These are phyloP conservation scores for Tolypocladium cylindrosporum DNA, from an alignment of 2,329 filamentous ascomycete species.

Conservation along the genomic window DNA sequence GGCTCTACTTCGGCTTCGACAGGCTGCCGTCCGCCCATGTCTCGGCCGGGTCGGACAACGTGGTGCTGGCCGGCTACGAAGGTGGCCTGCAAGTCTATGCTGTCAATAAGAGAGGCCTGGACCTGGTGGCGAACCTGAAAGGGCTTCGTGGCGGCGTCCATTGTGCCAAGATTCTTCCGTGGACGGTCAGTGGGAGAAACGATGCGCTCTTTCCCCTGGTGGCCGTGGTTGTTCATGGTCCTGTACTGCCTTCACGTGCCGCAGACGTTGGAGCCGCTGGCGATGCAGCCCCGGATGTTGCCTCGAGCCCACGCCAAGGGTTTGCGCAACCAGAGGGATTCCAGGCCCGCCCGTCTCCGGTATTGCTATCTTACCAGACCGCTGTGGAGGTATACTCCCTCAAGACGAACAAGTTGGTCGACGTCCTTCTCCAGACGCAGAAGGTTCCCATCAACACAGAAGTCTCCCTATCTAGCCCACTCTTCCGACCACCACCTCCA, in stretches of 20 bases:
- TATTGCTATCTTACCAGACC: constrained; percentile 65
- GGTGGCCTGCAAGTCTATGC: constrained; percentile 68
- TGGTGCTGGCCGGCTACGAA: constrained; percentile 69
- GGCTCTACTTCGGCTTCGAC: constrained; percentile 77
- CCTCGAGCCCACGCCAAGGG: constrained; percentile 30
- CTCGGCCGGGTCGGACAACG: constrained; percentile 43
- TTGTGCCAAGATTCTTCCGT: constrained; percentile 73
- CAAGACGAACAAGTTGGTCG: constrained; percentile 59
- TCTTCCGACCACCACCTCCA: constrained; percentile 59
- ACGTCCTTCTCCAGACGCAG: constrained; percentile 63
- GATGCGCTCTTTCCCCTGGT: constrained; percentile 59
- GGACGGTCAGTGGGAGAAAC: constrained; percentile 45
- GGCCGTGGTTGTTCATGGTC: constrained; percentile 72
- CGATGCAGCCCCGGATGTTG: constrained; percentile 26
- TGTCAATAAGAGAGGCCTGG: constrained; percentile 61
- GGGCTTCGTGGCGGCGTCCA: constrained; percentile 72
- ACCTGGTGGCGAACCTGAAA: constrained; percentile 59
- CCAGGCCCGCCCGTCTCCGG: constrained; percentile 21
- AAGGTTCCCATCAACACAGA: constrained; percentile 46
- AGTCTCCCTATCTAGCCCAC: constrained; percentile 46
- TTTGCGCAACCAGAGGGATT: constrained; percentile 25
- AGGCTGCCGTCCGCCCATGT: constrained; percentile 41
- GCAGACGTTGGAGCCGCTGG: constrained; percentile 25
- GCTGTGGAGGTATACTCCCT: constrained; percentile 84
- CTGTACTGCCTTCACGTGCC: constrained; percentile 39